Percentiles rank a stretch among this genome's conserved stretches.
phyloP scores from a whole-genome alignment of 148 eudicot genomes.

The Salicornia ramosissima region DNA sequence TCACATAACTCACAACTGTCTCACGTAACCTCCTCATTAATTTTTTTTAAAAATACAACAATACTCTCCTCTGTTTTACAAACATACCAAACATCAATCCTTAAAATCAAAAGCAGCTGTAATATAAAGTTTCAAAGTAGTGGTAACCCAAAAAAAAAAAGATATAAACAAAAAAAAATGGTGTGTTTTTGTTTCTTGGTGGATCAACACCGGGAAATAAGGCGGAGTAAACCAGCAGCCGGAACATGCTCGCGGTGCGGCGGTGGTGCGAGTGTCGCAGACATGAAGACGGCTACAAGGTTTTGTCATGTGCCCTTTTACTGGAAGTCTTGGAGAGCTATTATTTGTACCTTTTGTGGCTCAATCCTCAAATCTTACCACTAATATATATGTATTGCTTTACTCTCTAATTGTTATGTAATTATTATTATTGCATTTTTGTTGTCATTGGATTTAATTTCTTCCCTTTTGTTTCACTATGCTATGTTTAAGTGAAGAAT shows the following conservation, averaged over 20 bases:
- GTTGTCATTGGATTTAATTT: too few species aligned
- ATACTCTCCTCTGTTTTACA: too few species aligned
- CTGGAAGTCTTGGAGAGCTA: constrained; percentile 68
- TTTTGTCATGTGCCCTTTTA: constrained; percentile 75
- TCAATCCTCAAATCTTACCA: constrained; percentile 59
- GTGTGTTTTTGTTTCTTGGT: constrained; percentile 78
- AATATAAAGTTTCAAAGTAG: not conserved
- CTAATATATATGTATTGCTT: too few species aligned
- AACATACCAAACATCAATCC: not conserved
- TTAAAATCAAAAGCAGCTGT: not conserved
- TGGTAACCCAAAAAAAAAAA: not conserved
- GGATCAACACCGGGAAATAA: constrained; percentile 58
- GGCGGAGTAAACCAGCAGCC: constrained; percentile 67
- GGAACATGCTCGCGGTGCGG: constrained; percentile 76
- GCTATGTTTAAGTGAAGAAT: too few species aligned
- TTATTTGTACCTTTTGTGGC: constrained; percentile 83
- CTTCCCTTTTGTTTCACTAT: too few species aligned
- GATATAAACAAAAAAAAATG: constrained; percentile 24
- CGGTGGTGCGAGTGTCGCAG: constrained; percentile 74
- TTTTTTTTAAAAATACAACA: too few species aligned
- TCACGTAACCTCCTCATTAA: too few species aligned
- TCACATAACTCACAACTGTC: too few species aligned
- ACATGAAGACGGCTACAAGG: constrained; percentile 74
- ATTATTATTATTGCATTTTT: too few species aligned
- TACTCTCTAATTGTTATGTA: too few species aligned